phyloP scores from a whole-genome alignment of 2,329 filamentous ascomycete genomes.

The Decorospora gaudefroyi region DNA sequence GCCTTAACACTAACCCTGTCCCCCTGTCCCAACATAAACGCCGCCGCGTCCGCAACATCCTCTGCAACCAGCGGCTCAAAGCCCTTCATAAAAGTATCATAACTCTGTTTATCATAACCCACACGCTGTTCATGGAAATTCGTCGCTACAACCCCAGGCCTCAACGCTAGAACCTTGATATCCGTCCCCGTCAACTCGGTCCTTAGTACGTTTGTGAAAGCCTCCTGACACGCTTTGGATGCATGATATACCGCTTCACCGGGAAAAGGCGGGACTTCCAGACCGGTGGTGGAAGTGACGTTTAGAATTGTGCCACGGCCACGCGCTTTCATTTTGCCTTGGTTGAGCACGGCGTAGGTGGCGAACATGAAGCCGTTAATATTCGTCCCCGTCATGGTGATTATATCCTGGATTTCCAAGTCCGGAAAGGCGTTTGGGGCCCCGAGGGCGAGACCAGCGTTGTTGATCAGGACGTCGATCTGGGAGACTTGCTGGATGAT shows the following conservation, averaged over 20 bases:
- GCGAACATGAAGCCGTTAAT: slow-evolving; percentile 56
- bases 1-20: slow-evolving; percentile 53
- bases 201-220: slow-evolving; percentile 55
- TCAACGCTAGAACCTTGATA: slow-evolving; percentile 54
- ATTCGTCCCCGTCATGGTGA: slow-evolving; percentile 56
- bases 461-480: slow-evolving; percentile 56
- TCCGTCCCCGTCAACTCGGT: slow-evolving; percentile 55
- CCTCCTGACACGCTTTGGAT: slow-evolving; percentile 55
- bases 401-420: slow-evolving; percentile 50
- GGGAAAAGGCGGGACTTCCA: slow-evolving; percentile 56
- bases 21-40: slow-evolving; percentile 52
- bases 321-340: slow-evolving; percentile 47
- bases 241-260: slow-evolving; percentile 58
- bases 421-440: slow-evolving; percentile 52
- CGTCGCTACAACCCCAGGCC: slow-evolving; percentile 56
- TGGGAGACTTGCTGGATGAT: slow-evolving; percentile 37
- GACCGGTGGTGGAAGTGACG: slow-evolving; percentile 53
- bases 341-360: slow-evolving; percentile 53
- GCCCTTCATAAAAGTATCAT: slow-evolving; percentile 53
- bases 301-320: slow-evolving; percentile 55
- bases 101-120: slow-evolving; percentile 50
- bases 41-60: slow-evolving; percentile 52
- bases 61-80: slow-evolving; percentile 52
- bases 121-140: slow-evolving; percentile 55
- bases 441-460: slow-evolving; percentile 55